Percentiles rank a stretch among this genome's conserved stretches.
Evolutionary conservation across 805 yeast species (phyloP).

Genomic region (Spathaspora hagerdaliae): DNA sequence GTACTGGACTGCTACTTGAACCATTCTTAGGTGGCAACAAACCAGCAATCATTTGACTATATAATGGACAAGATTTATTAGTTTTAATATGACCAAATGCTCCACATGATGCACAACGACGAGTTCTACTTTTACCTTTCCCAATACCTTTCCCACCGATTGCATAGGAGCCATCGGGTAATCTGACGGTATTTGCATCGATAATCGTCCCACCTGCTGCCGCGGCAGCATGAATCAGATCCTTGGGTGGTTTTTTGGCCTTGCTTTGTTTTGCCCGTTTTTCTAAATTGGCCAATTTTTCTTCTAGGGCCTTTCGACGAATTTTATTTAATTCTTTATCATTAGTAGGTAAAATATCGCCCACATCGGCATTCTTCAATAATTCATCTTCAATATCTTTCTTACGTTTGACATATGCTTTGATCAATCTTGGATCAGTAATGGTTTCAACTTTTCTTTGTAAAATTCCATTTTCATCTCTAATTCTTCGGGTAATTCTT

Average conservation of each 20-base stretch:
- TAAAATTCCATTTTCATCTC: conserved; percentile 80
- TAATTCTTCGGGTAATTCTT: conserved; percentile 68
- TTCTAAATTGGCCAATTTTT: conserved; percentile 77
- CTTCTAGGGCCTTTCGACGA: conserved; percentile 72
- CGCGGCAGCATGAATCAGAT: conserved; percentile 35
- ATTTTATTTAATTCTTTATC: conserved; percentile 81
- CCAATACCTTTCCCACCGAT: conserved; percentile 67
- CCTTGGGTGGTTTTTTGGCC: conserved; percentile 30
- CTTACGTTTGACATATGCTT: conserved; percentile 73
- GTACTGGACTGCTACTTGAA: not conserved
- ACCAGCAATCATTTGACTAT: conserved; percentile 36
- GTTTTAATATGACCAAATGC: conserved; percentile 94
- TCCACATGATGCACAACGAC: conserved; percentile 94
- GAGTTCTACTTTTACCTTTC: conserved; percentile 65
- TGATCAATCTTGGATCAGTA: conserved; percentile 81
- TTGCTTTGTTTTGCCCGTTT: conserved; percentile 48
- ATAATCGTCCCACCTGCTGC: conserved; percentile 41
- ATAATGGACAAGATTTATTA: conserved; percentile 87
- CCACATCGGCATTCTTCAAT: conserved; percentile 59
- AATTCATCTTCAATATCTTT: conserved; percentile 57
- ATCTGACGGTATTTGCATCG: conserved; percentile 39
- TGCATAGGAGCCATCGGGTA: conserved; percentile 42
- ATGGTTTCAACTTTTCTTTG: conserved; percentile 78
- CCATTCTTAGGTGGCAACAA: conserved; percentile 8
- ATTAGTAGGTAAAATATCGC: conserved; percentile 70